Percentiles rank a stretch among this genome's conserved stretches.
These are phyloP conservation scores for Vachellia pachyceras DNA, from an alignment of 306 rosid genomes.

Conservation along the genomic window DNA sequence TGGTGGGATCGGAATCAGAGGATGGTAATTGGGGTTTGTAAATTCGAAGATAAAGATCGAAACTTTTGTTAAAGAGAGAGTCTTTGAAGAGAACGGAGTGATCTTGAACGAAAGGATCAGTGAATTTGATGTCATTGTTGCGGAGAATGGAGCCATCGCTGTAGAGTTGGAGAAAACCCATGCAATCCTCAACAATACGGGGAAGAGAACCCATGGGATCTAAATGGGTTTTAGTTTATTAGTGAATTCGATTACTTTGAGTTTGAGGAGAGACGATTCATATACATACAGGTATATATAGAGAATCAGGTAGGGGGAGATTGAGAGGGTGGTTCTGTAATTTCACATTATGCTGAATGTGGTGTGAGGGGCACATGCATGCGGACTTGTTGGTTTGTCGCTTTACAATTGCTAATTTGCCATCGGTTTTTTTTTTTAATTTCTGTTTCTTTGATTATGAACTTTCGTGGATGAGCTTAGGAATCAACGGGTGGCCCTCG, in stretches of 20 bases:
- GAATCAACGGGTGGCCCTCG: not conserved
- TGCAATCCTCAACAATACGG: conserved; percentile 79
- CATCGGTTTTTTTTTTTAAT: not conserved
- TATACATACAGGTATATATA: not conserved
- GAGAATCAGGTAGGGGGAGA: not conserved
- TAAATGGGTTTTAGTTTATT: not conserved
- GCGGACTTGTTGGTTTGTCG: not conserved
- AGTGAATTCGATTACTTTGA: not conserved
- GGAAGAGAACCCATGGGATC: conserved; percentile 75
- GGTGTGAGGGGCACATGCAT: conserved; percentile 12
- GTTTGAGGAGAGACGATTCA: not conserved
- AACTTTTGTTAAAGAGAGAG: conserved; percentile 48
- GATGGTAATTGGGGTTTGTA: conserved; percentile 52
- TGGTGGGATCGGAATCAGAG: not conserved
- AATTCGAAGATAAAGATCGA: conserved; percentile 70
- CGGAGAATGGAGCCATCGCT: conserved; percentile 85
- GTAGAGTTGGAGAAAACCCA: conserved; percentile 83
- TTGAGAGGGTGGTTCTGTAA: conserved; percentile 2
- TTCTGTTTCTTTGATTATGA: not conserved
- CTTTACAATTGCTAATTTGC: not conserved
- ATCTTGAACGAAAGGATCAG: conserved; percentile 50
- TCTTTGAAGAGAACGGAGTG: conserved; percentile 62
- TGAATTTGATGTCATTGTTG: conserved; percentile 54
- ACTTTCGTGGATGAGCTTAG: not conserved
- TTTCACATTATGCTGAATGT: not conserved